Percentiles rank a stretch among this genome's conserved stretches.
Conservation (phyloP, 2,329 filamentous ascomycete species). For the Paecilomyces sp. region DNA sequence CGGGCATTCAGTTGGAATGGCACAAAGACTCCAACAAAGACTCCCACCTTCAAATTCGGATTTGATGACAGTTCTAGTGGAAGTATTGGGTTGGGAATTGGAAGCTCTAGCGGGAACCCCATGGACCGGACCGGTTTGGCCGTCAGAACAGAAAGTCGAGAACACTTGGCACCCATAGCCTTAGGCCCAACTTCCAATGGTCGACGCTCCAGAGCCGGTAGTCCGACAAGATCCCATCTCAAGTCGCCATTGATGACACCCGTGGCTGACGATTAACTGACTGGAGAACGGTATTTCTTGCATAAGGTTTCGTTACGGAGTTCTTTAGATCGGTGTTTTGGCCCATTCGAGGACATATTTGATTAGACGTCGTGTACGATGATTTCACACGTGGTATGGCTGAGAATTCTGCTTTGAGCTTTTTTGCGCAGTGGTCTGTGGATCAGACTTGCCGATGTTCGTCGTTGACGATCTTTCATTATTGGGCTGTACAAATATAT, state of each 20-base stretch:
- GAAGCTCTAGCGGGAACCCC: constrained; percentile 26
- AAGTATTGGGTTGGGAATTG: constrained; percentile 30
- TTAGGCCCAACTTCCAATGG: constrained; percentile 42
- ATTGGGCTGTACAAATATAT: background rate
- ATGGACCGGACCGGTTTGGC: constrained; percentile 65
- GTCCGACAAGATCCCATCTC: constrained; percentile 39
- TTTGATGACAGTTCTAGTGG: constrained; percentile 34
- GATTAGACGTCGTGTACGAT: background rate
- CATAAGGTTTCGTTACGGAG: background rate
- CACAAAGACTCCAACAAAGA: constrained; percentile 21
- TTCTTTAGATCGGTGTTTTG: background rate
- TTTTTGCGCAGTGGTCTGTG: background rate
- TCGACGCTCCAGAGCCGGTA: constrained; percentile 36
- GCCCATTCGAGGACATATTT: background rate
- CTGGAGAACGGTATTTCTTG: background rate
- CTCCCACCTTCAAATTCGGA: constrained; percentile 29
- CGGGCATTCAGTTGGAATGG: constrained; percentile 26
- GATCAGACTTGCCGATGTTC: background rate
- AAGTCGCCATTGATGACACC: constrained; percentile 30
- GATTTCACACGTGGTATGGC: background rate
- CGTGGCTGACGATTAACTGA: constrained; percentile 24
- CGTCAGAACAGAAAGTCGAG: constrained; percentile 77
- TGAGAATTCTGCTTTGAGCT: background rate
- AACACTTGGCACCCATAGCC: constrained; percentile 58
- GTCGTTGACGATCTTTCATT: background rate